Evolutionary conservation across 352 stramenopile species (phyloP).

Genomic region (Elongisporangium senticosum): DNA sequence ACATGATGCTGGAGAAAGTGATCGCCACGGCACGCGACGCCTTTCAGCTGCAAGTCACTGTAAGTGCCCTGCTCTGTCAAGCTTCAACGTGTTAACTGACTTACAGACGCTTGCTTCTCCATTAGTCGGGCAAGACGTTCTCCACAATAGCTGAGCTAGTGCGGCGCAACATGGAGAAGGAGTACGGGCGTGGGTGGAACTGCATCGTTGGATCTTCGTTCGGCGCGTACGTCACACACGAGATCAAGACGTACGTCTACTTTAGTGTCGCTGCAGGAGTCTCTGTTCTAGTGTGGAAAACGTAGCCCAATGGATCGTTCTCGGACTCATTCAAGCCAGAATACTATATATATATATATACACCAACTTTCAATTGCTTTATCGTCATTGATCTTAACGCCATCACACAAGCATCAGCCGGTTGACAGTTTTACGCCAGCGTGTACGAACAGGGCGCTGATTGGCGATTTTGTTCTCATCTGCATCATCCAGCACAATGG

Average conservation of each 20-base stretch:
- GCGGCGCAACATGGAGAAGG: constrained; percentile 90
- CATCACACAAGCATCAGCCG: constrained; percentile 45
- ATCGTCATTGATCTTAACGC: neutral
- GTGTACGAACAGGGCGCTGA: constrained; percentile 10
- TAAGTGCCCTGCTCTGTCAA: constrained; percentile 11
- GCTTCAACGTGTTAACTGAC: neutral
- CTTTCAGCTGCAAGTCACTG: constrained; percentile 88
- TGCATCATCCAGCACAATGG: constrained; percentile 17
- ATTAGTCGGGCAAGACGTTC: constrained; percentile 87
- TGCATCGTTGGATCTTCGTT: constrained; percentile 90
- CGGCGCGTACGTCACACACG: constrained; percentile 92
- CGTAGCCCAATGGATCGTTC: constrained; percentile 17
- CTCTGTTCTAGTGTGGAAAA: constrained; percentile 90
- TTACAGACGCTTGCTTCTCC: neutral
- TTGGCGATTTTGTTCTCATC: constrained; percentile 1
- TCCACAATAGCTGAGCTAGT: constrained; percentile 90
- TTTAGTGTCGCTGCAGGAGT: constrained; percentile 90
- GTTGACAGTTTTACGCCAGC: constrained; percentile 32
- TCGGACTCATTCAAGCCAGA: neutral
- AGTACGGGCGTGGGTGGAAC: constrained; percentile 91
- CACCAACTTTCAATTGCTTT: neutral
- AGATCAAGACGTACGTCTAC: constrained; percentile 96
- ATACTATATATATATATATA: too few relatives aligned
- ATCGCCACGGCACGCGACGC: constrained; percentile 85
- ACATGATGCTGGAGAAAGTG: constrained; percentile 91